These are phyloP conservation scores for Quercus glauca DNA, from an alignment of 306 rosid species.

Conservation along the genomic window DNA sequence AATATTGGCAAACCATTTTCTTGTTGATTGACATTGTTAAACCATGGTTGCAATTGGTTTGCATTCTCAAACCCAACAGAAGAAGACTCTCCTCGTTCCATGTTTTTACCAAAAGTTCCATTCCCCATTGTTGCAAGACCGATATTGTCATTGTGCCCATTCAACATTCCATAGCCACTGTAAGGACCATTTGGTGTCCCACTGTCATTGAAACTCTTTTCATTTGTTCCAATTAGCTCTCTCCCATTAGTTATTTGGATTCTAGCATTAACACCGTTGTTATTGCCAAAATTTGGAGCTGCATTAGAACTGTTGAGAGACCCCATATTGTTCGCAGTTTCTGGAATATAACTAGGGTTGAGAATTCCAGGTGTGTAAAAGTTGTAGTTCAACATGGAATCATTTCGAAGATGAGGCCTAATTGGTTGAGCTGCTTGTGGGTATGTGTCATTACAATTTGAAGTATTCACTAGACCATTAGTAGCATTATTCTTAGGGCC, in stretches of 20 bases:
- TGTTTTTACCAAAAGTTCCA: not conserved
- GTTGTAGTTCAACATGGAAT: not conserved
- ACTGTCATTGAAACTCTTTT: not conserved
- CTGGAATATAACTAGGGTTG: not conserved
- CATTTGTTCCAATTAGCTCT: not conserved
- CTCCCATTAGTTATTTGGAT: conserved; percentile 18
- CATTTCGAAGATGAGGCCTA: not conserved
- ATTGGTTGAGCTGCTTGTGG: conserved; percentile 5
- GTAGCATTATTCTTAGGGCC: not conserved
- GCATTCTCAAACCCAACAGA: not conserved
- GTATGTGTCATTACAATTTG: not conserved
- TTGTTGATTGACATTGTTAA: not conserved
- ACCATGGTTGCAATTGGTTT: not conserved
- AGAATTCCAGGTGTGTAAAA: not conserved
- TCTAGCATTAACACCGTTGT: not conserved
- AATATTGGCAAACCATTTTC: not conserved
- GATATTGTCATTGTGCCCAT: not conserved
- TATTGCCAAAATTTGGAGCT: not conserved
- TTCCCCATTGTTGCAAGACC: not conserved
- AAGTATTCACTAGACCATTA: not conserved
- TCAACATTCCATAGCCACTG: conserved; percentile 2
- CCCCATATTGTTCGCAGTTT: not conserved
- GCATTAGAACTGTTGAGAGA: not conserved
- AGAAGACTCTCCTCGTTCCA: conserved; percentile 3
- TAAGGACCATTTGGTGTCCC: not conserved